Conservation (phyloP, 2,329 filamentous ascomycete genomes). For the Claviceps monticola region DNA sequence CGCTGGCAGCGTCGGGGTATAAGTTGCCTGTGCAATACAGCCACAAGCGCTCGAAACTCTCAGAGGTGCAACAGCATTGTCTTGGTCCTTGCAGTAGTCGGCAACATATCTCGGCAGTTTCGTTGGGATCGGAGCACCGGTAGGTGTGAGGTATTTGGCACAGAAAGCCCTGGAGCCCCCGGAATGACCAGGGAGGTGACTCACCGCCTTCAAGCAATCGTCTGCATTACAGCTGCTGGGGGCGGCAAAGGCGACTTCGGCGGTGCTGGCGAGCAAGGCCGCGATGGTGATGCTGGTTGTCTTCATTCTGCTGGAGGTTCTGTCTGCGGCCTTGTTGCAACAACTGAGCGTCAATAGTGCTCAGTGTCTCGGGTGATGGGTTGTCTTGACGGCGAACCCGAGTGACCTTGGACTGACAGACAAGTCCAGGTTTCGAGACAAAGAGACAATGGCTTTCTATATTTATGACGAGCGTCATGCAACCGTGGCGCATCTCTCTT, state of each 20-base stretch:
- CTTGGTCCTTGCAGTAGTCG: not conserved
- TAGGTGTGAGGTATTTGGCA: not conserved
- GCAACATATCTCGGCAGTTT: not conserved
- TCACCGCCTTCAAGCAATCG: constrained; percentile 21
- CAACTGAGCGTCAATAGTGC: not conserved
- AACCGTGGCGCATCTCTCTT: not conserved
- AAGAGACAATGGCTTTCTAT: not conserved
- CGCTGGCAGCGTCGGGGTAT: too few relatives aligned
- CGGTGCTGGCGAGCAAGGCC: constrained; percentile 1
- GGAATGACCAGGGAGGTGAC: not conserved
- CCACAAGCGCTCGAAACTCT: not conserved
- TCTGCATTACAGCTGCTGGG: constrained; percentile 18
- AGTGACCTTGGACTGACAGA: not conserved
- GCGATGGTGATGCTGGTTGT: not conserved
- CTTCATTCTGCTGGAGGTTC: not conserved
- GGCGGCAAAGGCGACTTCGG: constrained; percentile 1
- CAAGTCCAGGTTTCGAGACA: too few relatives aligned
- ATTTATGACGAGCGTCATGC: not conserved
- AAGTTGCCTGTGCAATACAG: not conserved
- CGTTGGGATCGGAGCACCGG: constrained; percentile 10
- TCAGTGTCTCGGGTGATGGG: not conserved
- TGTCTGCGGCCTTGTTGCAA: not conserved
- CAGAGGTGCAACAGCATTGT: not conserved
- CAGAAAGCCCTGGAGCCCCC: not conserved
- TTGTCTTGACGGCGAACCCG: not conserved